phyloP scores from a whole-genome alignment of 164 flowering plant species.

The Litsea cubeba region DNA sequence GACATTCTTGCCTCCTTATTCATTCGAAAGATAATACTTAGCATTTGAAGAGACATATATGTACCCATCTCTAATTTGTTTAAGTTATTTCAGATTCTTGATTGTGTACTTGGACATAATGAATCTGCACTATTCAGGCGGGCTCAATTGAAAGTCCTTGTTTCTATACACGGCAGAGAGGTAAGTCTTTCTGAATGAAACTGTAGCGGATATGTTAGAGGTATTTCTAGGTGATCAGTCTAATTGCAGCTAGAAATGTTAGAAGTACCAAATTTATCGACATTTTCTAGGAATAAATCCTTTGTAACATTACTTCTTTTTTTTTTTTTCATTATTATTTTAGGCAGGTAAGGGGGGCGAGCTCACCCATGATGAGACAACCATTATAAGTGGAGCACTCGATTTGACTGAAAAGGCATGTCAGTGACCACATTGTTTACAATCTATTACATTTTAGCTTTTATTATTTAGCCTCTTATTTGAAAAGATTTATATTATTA shows the following conservation, averaged over 20 bases:
- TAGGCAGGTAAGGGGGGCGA: slow-evolving; percentile 99
- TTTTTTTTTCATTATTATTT: slow-evolving; percentile 3
- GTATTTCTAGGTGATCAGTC: neutral
- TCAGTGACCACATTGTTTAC: no score
- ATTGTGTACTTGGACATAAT: slow-evolving; percentile 80
- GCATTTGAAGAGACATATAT: neutral
- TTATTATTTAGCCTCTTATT: no score
- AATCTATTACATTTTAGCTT: no score
- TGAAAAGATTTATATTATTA: no score
- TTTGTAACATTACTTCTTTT: neutral
- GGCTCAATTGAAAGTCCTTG: slow-evolving; percentile 94
- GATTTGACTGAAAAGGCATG: slow-evolving; percentile 94
- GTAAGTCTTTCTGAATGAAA: slow-evolving; percentile 28
- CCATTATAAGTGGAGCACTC: slow-evolving; percentile 95
- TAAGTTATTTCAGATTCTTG: slow-evolving; percentile 58
- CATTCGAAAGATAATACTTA: no score
- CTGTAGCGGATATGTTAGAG: neutral
- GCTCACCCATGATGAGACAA: slow-evolving; percentile 97
- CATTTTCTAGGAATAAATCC: neutral
- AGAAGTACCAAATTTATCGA: neutral
- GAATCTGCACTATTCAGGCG: slow-evolving; percentile 82
- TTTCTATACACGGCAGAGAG: slow-evolving; percentile 87
- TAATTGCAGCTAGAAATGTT: neutral
- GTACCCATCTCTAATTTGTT: slow-evolving; percentile 7
- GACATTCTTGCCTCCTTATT: no score